Conservation (phyloP, 2,329 filamentous ascomycete genomes). For the Claviceps sp. region DNA sequence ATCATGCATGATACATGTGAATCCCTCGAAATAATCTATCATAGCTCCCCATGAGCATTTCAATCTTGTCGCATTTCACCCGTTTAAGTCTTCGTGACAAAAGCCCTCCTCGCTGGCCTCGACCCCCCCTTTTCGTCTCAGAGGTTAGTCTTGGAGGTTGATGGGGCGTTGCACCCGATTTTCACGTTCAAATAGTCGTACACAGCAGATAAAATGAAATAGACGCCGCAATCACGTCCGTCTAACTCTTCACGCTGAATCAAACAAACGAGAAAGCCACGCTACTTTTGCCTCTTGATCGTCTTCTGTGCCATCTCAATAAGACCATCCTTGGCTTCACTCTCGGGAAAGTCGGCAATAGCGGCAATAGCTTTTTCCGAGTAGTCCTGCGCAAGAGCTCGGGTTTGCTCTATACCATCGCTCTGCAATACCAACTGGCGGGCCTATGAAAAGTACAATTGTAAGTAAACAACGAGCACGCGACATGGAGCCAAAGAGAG, state of each 20-base stretch:
- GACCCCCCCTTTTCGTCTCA: too few species aligned
- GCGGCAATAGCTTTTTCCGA: constrained; percentile 75
- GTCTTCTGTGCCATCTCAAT: constrained; percentile 92
- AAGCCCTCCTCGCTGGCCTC: too few species aligned
- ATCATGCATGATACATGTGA: background rate
- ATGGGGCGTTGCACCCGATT: too few species aligned
- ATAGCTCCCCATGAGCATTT: too few species aligned
- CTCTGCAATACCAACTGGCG: constrained; percentile 71
- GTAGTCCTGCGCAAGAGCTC: constrained; percentile 81
- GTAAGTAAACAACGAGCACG: background rate
- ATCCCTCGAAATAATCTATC: too few species aligned
- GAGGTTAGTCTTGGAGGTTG: too few species aligned
- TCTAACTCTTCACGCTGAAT: background rate
- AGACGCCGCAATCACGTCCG: background rate
- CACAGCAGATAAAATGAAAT: too few species aligned
- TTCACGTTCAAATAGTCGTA: too few species aligned
- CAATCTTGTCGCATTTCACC: too few species aligned
- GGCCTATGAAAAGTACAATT: constrained; percentile 44
- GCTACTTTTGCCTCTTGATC: constrained; percentile 71
- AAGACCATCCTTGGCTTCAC: constrained; percentile 83
- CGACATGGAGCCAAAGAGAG: too few species aligned
- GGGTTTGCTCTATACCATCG: constrained; percentile 83
- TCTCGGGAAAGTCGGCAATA: constrained; percentile 78
- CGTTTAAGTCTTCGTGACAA: too few species aligned
- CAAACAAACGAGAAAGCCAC: background rate